These are phyloP conservation scores for Aspergillus panamensis DNA, from an alignment of 495 filamentous ascomycete genomes.

Conservation along the genomic window DNA sequence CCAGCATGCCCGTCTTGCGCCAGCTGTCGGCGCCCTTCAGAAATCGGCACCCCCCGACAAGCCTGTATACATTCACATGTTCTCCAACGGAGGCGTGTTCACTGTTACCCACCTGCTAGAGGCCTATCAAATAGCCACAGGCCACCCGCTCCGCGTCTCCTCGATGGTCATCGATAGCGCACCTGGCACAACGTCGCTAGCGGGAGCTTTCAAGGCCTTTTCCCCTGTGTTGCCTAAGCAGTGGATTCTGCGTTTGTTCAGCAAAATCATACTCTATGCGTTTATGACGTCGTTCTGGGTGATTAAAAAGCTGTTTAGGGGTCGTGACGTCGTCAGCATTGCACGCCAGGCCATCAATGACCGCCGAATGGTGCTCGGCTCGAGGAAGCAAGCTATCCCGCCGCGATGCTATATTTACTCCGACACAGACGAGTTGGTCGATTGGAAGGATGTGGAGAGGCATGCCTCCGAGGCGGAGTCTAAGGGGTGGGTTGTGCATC, in stretches of 20 bases:
- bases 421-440: slow-evolving; percentile 40
- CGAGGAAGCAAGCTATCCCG: slow-evolving; percentile 15
- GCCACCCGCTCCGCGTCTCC: slow-evolving; percentile 31
- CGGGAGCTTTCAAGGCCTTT: slow-evolving; percentile 31
- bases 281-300: slow-evolving; percentile 17
- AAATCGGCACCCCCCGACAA: slow-evolving; percentile 20
- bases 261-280: slow-evolving; percentile 27
- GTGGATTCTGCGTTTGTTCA: slow-evolving; percentile 31
- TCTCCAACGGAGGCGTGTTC: slow-evolving; percentile 44
- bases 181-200: slow-evolving; percentile 33
- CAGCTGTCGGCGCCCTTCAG: slow-evolving; percentile 38
- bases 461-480: slow-evolving; percentile 40
- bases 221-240: slow-evolving; percentile 35
- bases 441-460: slow-evolving; percentile 37
- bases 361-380: slow-evolving; percentile 23
- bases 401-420: slow-evolving; percentile 47
- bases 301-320: slow-evolving; percentile 16
- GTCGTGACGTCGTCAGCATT: slow-evolving; percentile 27
- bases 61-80: slow-evolving; percentile 40
- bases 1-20: slow-evolving; percentile 31
- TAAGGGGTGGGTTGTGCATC: slow-evolving; percentile 33
- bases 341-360: slow-evolving; percentile 34
- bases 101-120: slow-evolving; percentile 31
- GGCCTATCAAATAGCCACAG: slow-evolving; percentile 31
- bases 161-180: slow-evolving; percentile 43